Conservation (phyloP, 768 basidiomycete genomes). For the Xerocomellus chrysenteron region DNA sequence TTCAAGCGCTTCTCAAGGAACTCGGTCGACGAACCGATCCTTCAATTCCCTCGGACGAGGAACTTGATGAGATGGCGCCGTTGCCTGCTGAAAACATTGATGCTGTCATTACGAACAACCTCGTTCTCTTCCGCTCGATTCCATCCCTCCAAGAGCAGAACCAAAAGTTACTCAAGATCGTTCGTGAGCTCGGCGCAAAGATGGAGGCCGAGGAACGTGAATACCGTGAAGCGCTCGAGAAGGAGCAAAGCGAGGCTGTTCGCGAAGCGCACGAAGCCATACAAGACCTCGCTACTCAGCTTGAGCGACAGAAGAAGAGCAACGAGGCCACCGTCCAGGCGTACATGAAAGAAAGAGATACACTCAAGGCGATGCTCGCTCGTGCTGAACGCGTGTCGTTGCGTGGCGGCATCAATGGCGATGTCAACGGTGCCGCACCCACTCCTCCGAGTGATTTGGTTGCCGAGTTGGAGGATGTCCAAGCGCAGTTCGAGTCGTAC, state of each 20-base stretch:
- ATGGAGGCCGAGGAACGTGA: constrained; percentile 86
- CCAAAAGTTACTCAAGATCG: constrained; percentile 80
- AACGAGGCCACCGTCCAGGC: constrained; percentile 72
- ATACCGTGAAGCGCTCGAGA: constrained; percentile 65
- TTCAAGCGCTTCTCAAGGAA: constrained; percentile 76
- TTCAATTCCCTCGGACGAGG: constrained; percentile 70
- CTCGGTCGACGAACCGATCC: constrained; percentile 83
- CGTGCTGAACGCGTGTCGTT: constrained; percentile 41
- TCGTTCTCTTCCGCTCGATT: constrained; percentile 84
- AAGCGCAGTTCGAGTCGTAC: constrained; percentile 79
- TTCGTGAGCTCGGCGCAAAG: constrained; percentile 77
- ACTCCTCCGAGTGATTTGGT: constrained; percentile 40
- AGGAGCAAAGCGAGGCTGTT: constrained; percentile 76
- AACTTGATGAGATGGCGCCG: constrained; percentile 46
- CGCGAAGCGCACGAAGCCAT: constrained; percentile 89
- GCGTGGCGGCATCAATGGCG: constrained; percentile 31
- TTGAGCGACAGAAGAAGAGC: constrained; percentile 75
- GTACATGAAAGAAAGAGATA: constrained; percentile 85
- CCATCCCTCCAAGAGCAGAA: constrained; percentile 87
- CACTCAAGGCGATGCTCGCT: constrained; percentile 72
- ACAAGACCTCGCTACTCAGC: constrained; percentile 68
- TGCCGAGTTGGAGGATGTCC: constrained; percentile 68
- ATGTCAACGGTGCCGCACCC: constrained; percentile 27
- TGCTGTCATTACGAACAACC: constrained; percentile 81
- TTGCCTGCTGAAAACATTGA: constrained; percentile 60